Evolutionary conservation across 192 early-diverging fungal species (phyloP).

Genomic region (Pilobolus umbonatus): DNA sequence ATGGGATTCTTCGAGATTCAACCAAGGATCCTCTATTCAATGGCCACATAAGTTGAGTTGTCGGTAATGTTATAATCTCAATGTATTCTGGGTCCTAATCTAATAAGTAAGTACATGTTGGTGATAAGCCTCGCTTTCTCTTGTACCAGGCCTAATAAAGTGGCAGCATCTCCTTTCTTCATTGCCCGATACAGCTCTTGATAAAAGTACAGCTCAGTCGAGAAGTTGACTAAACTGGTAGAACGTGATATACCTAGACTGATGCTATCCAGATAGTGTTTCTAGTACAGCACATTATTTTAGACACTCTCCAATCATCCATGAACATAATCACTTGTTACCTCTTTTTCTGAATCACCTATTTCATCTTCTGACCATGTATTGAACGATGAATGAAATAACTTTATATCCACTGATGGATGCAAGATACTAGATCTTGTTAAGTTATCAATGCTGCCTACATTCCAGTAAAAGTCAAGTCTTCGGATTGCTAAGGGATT

Average conservation of each 20-base stretch:
- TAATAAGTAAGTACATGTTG: background rate
- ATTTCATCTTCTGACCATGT: background rate
- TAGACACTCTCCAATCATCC: background rate
- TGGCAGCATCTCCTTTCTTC: background rate
- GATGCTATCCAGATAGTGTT: background rate
- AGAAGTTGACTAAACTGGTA: background rate
- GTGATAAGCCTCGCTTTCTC: background rate
- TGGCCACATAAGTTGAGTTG: conserved; percentile 3
- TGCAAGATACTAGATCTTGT: background rate
- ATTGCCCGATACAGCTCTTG: background rate
- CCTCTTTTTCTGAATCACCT: background rate
- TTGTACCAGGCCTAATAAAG: background rate
- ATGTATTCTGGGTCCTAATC: conserved; percentile 9
- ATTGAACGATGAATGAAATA: conserved; percentile 16
- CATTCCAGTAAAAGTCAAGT: conserved; percentile 18
- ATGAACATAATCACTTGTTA: background rate
- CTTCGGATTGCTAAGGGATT: background rate
- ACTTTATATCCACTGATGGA: conserved; percentile 4
- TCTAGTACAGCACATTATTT: background rate
- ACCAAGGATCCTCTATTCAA: too few relatives aligned
- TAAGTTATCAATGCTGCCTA: conserved; percentile 2
- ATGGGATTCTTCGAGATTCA: background rate
- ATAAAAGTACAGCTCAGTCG: background rate
- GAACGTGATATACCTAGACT: conserved; percentile 2
- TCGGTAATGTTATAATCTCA: conserved; percentile 16